Conservation (phyloP, 495 filamentous ascomycete genomes). For the Bacidia gigantensis region DNA sequence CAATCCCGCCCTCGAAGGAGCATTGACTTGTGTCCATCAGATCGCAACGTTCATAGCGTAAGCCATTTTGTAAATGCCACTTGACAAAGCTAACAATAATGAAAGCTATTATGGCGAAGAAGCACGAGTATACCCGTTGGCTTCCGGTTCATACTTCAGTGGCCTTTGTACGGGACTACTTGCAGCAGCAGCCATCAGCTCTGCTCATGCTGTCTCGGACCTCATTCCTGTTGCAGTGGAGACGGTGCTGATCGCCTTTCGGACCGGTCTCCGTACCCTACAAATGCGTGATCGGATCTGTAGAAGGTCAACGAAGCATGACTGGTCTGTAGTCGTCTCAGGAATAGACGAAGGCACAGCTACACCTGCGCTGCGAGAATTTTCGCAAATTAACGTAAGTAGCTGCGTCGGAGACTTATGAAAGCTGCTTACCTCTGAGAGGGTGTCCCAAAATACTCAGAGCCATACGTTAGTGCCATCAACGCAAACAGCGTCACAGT, state of each 20-base stretch:
- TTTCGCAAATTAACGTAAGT: background rate
- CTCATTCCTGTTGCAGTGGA: slow-evolving; percentile 56
- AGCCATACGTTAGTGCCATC: slow-evolving; percentile 62
- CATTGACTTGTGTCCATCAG: slow-evolving; percentile 55
- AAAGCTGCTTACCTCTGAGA: slow-evolving; percentile 19
- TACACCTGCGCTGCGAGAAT: background rate
- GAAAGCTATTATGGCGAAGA: background rate
- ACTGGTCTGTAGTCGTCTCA: background rate
- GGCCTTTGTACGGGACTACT: slow-evolving; percentile 64
- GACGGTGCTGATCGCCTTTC: slow-evolving; percentile 58
- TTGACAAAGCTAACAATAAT: background rate
- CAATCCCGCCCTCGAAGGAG: slow-evolving; percentile 52
- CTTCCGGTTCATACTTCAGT: slow-evolving; percentile 1
- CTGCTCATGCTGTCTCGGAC: slow-evolving; percentile 50
- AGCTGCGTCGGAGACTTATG: background rate
- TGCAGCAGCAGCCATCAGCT: slow-evolving; percentile 57
- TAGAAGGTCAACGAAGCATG: background rate
- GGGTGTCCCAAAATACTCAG: slow-evolving; percentile 44
- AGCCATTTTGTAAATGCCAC: background rate
- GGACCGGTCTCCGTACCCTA: slow-evolving; percentile 13
- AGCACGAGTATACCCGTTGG: slow-evolving; percentile 3
- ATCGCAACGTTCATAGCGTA: slow-evolving; percentile 66
- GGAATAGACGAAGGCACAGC: background rate
- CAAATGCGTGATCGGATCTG: background rate
- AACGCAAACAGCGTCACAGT: slow-evolving; percentile 57